Percentiles rank a stretch among this genome's conserved stretches.
Evolutionary conservation across 108 stramenopile genomes (phyloP).

Genomic region (Mayamaea pseudoterrestris): DNA sequence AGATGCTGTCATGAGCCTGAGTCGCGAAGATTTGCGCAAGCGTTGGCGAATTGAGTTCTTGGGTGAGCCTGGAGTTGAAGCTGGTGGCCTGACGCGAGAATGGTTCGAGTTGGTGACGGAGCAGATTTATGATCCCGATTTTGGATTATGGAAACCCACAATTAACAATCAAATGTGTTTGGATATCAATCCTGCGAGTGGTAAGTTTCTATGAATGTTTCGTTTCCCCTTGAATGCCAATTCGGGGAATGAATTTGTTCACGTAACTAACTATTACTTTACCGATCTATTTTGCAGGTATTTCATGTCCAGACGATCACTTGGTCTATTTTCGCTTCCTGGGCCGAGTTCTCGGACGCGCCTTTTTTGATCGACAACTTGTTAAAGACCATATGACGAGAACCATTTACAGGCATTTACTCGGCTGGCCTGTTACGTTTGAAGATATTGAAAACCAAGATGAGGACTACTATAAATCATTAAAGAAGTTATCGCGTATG

Average conservation of each 20-base stretch:
- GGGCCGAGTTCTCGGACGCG: conserved; percentile 93
- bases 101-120: conserved; percentile 88
- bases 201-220: conserved; percentile 16
- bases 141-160: conserved; percentile 81
- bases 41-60: conserved; percentile 89
- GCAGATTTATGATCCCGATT: conserved; percentile 92
- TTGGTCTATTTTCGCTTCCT: conserved; percentile 93
- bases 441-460: conserved; percentile 84
- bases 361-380: conserved; percentile 93
- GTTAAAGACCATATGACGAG: conserved; percentile 94
- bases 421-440: conserved; percentile 94
- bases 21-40: conserved; percentile 84
- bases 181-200: conserved; percentile 76
- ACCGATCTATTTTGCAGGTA: conserved; percentile 17
- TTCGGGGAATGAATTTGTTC: neutral
- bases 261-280: conserved; percentile 4
- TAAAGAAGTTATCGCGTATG: conserved; percentile 51
- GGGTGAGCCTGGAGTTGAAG: conserved; percentile 92
- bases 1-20: conserved; percentile 72
- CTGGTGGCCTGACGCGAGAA: conserved; percentile 94
- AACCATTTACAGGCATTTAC: conserved; percentile 95
- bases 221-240: neutral
- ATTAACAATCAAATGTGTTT: conserved; percentile 91
- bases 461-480: conserved; percentile 68
- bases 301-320: conserved; percentile 85